Evolutionary conservation across 2,329 filamentous ascomycete genomes (phyloP).

Genomic region (Ceratocystis variospora): DNA sequence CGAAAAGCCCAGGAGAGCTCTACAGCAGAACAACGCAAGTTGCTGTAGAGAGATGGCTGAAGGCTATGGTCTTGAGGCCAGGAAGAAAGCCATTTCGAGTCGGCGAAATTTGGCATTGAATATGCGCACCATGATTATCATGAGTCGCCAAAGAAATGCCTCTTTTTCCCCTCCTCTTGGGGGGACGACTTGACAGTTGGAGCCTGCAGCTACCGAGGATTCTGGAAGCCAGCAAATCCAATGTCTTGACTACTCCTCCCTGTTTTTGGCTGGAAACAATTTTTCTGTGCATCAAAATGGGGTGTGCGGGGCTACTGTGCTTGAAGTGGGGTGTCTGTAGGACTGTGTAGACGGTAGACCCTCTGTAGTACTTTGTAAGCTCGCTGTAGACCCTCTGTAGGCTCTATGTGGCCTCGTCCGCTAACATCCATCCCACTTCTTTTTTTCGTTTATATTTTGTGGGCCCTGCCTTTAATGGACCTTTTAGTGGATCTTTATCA

Average conservation of each 20-base stretch:
- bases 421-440: not conserved
- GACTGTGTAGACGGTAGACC: not conserved
- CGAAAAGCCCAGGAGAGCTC: not conserved
- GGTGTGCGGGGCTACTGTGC: not conserved
- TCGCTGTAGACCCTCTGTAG: not conserved
- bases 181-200: not conserved
- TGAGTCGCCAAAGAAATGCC: not conserved
- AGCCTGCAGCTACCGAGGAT: slow-evolving; percentile 1
- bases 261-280: not conserved
- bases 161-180: not conserved
- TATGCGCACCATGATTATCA: not conserved
- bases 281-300: not conserved
- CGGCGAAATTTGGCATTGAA: not conserved
- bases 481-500: not conserved
- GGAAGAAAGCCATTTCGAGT: not conserved
- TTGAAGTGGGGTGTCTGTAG: slow-evolving; percentile 3
- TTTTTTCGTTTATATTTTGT: not conserved
- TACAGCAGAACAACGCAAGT: too few species aligned
- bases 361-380: not conserved
- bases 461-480: not conserved
- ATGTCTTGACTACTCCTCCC: not conserved
- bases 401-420: not conserved
- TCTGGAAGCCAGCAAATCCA: not conserved
- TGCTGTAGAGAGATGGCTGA: not conserved
- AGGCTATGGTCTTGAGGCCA: not conserved